phyloP scores from a whole-genome alignment of 345 rosid species.

The Euphorbia lathyris region DNA sequence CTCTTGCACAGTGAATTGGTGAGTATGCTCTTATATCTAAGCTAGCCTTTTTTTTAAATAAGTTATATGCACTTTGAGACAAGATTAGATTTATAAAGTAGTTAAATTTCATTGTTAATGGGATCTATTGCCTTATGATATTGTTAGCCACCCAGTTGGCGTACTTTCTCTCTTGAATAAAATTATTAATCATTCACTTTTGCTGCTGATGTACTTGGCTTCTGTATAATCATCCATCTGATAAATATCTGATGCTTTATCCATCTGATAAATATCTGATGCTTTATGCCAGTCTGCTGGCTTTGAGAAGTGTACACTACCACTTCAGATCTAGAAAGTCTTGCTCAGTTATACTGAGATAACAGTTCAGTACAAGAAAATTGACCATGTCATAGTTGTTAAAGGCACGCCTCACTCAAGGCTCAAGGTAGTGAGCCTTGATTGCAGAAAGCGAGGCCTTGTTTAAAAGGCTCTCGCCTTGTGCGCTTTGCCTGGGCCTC shows the following conservation, averaged over 20 bases:
- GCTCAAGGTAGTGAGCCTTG: too few relatives aligned
- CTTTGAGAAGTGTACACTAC: not conserved
- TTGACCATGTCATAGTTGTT: too few relatives aligned
- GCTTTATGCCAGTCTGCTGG: not conserved
- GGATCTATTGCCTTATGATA: not conserved
- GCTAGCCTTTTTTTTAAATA: conserved; percentile 5
- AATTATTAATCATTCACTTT: not conserved
- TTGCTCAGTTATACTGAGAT: not conserved
- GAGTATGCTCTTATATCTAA: conserved; percentile 25
- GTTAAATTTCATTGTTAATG: not conserved
- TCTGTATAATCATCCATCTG: not conserved
- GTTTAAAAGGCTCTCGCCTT: too few relatives aligned
- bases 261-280: not conserved
- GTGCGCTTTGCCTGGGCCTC: too few relatives aligned
- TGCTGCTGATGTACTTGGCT: not conserved
- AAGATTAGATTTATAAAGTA: not conserved
- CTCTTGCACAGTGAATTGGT: conserved; percentile 68
- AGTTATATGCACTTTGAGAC: conserved; percentile 3
- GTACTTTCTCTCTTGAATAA: not conserved
- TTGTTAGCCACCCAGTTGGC: not conserved
- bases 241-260: not conserved
- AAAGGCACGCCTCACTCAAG: too few relatives aligned
- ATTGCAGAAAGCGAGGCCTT: too few relatives aligned
- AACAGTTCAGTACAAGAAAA: not conserved
- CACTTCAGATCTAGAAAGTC: not conserved